These are phyloP conservation scores for Yarrowia sp. DNA, from an alignment of 805 yeast genomes.

Conservation along the genomic window DNA sequence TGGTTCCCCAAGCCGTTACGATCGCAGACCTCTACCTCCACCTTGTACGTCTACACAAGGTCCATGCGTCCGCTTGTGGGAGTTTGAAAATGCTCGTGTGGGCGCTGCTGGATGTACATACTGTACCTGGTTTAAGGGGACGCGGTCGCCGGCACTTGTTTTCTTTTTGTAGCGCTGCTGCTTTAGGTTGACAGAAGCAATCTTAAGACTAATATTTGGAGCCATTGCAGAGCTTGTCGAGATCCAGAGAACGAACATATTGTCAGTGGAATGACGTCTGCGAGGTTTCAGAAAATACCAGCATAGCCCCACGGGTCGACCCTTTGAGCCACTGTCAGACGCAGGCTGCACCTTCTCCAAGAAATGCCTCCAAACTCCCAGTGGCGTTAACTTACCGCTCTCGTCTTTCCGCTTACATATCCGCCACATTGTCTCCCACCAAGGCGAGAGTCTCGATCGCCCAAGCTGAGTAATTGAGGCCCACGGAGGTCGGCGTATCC, in stretches of 20 bases:
- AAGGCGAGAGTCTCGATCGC: not conserved
- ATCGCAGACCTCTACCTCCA: not conserved
- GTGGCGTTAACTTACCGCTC: too few relatives aligned
- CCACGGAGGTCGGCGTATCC: not conserved
- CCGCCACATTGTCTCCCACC: not conserved
- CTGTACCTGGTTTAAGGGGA: not conserved
- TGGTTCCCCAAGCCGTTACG: conserved; percentile 2
- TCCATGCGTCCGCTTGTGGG: too few relatives aligned
- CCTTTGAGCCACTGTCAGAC: not conserved
- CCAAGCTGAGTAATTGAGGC: not conserved
- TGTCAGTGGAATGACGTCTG: not conserved
- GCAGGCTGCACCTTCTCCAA: not conserved
- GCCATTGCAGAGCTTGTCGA: not conserved
- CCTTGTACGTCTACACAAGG: not conserved
- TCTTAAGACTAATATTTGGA: not conserved
- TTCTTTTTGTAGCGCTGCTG: not conserved
- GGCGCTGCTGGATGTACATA: too few relatives aligned
- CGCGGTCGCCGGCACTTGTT: not conserved
- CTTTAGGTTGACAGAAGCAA: conserved; percentile 18
- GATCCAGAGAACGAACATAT: conserved; percentile 2
- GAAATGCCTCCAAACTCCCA: not conserved
- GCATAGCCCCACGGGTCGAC: not conserved
- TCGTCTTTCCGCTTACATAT: not conserved
- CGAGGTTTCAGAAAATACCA: not conserved
- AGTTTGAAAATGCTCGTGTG: too few relatives aligned